Conservation (phyloP, 148 eudicot genomes). For the Chenopodium suecicum region DNA sequence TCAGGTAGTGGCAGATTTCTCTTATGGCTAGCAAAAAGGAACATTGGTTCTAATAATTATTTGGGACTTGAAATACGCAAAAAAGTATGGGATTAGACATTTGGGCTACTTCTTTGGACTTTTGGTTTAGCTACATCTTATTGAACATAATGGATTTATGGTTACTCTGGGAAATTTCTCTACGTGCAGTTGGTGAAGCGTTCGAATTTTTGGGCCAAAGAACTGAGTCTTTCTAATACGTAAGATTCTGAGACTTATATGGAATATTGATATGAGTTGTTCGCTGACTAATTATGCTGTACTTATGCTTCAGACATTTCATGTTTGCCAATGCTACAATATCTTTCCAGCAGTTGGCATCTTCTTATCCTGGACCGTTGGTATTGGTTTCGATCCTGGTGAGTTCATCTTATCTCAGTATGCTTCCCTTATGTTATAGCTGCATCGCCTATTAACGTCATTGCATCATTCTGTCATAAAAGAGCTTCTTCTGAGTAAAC, state of each 20-base stretch:
- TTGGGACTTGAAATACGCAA: conserved; percentile 89
- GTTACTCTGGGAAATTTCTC: conserved; percentile 5
- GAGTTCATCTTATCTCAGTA: conserved; percentile 30
- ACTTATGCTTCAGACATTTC: conserved; percentile 64
- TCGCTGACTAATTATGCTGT: conserved; percentile 25
- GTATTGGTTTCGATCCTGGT: conserved; percentile 82
- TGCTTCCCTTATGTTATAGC: neutral
- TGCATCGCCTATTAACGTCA: neutral
- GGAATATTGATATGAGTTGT: neutral
- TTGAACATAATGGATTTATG: conserved; percentile 9
- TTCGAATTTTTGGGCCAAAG: conserved; percentile 80
- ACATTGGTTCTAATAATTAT: conserved; percentile 57
- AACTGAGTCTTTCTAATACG: conserved; percentile 61
- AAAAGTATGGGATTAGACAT: conserved; percentile 51
- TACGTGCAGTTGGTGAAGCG: conserved; percentile 76
- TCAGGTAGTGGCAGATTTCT: conserved; percentile 98
- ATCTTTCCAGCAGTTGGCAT: conserved; percentile 69
- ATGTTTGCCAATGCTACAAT: conserved; percentile 78
- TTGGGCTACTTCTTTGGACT: conserved; percentile 27
- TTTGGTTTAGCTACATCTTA: conserved; percentile 14
- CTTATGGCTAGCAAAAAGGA: conserved; percentile 86
- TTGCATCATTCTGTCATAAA: neutral
- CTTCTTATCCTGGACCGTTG: conserved; percentile 93
- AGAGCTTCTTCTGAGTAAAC: neutral
- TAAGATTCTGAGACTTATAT: conserved; percentile 34